Base-by-base conservation (phyloP, 352 stramenopile species). In the Phytophthora agathidicida region DNA sequence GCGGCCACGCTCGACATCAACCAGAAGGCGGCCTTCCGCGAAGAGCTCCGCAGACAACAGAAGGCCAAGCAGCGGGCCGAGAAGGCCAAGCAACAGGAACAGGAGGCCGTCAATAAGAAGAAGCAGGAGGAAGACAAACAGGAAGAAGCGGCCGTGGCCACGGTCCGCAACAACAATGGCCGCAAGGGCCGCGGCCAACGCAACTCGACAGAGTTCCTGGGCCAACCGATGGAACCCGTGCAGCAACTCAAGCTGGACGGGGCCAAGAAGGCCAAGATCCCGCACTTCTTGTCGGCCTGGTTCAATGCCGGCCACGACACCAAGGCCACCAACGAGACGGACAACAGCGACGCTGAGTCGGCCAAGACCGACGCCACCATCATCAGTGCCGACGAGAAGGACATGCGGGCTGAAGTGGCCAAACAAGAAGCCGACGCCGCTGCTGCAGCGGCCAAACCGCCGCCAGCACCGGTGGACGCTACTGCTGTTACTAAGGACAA, bases 231-330 rank as follows among this genome's bases (percentile, higher is more conserved):
- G 42, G 73, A 89, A 33, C 76, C 79, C 4, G 73, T 85, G 30
- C 68, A 83, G 60, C 79, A 89, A 37, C 65, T 89, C 5, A 82
- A 82, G 31, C 65, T 91, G 24, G 82, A 88, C 33, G 79, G 75
- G 0, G 82, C 79, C 4, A 83, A 83, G 44, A 89, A 88, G 51
- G 82, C 82, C 48, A 88, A 89, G 61, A 91, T 91, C 44, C 78
- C 78, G 28, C 68, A 83, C 51, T 91, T 91, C 49, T 46, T 88
- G 31, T 89, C 79, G 7, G 76, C 74, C 5, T 89, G 79, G 79
- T 89, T 89, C 41, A 86, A 89, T 48, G 67, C 66, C 20, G 71
- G 71, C 8, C 60, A 76, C 38, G 73, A 86, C 27, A 69, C 68
- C 2, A 79, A 83, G 38, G 50, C 60, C 11, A 54, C 61, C 0